Evolutionary conservation across 2,329 filamentous ascomycete genomes (phyloP).

Genomic region (Alternaria tenuissima): DNA sequence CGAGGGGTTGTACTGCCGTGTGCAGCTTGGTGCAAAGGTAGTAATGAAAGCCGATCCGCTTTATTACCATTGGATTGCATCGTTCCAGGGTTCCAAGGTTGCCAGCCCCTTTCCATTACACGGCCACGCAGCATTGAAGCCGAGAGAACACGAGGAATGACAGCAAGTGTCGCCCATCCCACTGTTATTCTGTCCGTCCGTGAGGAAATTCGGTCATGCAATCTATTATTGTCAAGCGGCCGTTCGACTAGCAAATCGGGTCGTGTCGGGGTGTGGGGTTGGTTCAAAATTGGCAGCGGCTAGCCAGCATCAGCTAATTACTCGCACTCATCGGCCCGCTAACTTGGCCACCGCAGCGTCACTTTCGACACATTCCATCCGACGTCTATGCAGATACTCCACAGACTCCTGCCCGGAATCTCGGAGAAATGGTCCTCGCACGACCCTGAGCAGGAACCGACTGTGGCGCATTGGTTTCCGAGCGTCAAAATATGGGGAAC

Average conservation of each 20-base stretch:
- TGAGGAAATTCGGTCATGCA: not conserved
- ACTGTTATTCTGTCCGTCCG: not conserved
- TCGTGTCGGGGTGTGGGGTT: not conserved
- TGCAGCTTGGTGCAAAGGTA: not conserved
- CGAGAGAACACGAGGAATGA: constrained; percentile 17
- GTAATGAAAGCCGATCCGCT: not conserved
- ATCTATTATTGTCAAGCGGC: constrained; percentile 9
- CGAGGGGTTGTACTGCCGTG: not conserved
- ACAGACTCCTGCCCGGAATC: not conserved
- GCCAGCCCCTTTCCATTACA: not conserved
- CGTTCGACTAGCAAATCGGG: not conserved
- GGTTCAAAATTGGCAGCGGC: constrained; percentile 3
- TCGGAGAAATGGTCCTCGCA: constrained; percentile 4
- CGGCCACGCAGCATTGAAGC: not conserved
- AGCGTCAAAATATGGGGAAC: constrained; percentile 19
- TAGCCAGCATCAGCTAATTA: constrained; percentile 2
- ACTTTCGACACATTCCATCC: constrained; percentile 7
- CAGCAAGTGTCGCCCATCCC: constrained; percentile 11
- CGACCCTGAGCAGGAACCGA: not conserved
- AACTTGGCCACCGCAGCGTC: constrained; percentile 7
- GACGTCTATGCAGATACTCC: constrained; percentile 7
- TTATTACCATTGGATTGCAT: not conserved
- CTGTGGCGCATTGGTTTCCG: constrained; percentile 6
- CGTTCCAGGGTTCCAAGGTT: not conserved
- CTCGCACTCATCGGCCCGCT: not conserved